These are phyloP conservation scores for Uromyces viciae-fabae DNA, from an alignment of 1,284 basidiomycete species.

Conservation along the genomic window DNA sequence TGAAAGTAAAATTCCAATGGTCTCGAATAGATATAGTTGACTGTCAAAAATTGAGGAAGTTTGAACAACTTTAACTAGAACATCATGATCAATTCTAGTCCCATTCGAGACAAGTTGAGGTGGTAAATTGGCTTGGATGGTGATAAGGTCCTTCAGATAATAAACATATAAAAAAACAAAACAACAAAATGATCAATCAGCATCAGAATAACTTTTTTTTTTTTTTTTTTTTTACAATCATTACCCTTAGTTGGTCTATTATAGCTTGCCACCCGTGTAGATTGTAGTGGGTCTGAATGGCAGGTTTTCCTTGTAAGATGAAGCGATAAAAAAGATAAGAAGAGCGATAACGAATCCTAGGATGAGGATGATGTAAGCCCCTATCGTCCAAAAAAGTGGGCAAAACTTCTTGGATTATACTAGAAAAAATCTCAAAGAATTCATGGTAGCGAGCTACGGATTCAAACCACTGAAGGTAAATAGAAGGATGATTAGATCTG, in stretches of 20 bases:
- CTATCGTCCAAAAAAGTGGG: slow-evolving; percentile 83
- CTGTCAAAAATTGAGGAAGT: slow-evolving; percentile 74
- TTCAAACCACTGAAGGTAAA: slow-evolving; percentile 92
- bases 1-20: slow-evolving; percentile 77
- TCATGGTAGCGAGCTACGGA: slow-evolving; percentile 85
- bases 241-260: slow-evolving; percentile 59
- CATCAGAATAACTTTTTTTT: too few relatives aligned
- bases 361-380: slow-evolving; percentile 77
- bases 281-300: slow-evolving; percentile 62
- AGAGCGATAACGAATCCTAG: slow-evolving; percentile 70
- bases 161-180: too few relatives aligned
- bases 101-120: slow-evolving; percentile 58
- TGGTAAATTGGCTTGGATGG: slow-evolving; percentile 58
- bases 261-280: slow-evolving; percentile 58
- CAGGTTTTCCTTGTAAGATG: slow-evolving; percentile 75
- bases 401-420: slow-evolving; percentile 77
- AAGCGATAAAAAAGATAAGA: slow-evolving; percentile 94
- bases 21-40: slow-evolving; percentile 93
- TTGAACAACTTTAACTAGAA: slow-evolving; percentile 72
- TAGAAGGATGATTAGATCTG: slow-evolving; percentile 76
- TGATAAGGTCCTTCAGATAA: slow-evolving; percentile 60
- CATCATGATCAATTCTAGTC: slow-evolving; percentile 50
- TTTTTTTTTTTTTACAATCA: too few relatives aligned
- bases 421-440: slow-evolving; percentile 88
- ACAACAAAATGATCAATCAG: not conserved